A percentile compares a stretch with the other conserved stretches of the same genome.
Evolutionary conservation across 2,329 filamentous ascomycete genomes (phyloP).

Genomic region (Penicillium expansum): DNA sequence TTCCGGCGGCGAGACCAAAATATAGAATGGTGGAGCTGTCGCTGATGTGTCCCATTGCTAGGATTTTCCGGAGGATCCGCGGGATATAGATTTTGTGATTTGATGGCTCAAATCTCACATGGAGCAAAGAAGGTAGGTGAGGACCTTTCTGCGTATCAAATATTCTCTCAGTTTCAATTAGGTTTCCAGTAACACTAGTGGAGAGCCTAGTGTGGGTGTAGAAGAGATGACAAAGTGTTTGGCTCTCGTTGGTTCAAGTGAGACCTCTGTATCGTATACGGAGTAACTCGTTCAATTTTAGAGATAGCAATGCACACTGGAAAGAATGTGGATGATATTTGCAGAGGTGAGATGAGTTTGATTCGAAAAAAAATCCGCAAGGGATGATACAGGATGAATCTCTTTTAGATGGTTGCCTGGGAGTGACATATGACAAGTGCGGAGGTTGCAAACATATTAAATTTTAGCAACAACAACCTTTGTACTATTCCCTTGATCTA

Average conservation of each 20-base stretch:
- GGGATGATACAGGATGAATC: background rate
- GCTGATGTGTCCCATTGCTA: constrained; percentile 14
- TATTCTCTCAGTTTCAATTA: too few relatives aligned
- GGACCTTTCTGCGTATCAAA: background rate
- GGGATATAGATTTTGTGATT: background rate
- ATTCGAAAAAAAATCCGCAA: background rate
- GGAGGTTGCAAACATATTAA: background rate
- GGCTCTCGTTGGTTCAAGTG: background rate
- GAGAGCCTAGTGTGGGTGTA: background rate
- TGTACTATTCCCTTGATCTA: background rate
- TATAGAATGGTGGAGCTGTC: constrained; percentile 18
- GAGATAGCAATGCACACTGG: too few relatives aligned
- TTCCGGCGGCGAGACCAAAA: constrained; percentile 15
- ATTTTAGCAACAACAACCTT: background rate
- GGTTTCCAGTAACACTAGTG: background rate
- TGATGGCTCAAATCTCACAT: background rate
- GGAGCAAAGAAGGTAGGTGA: background rate
- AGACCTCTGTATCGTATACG: too few relatives aligned
- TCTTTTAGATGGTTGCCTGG: background rate
- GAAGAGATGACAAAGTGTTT: background rate
- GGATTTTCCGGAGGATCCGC: background rate
- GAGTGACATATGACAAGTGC: background rate
- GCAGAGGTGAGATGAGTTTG: background rate
- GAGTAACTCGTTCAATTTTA: background rate
- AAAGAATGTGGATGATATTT: background rate